phyloP scores from a whole-genome alignment of 2,329 filamentous ascomycete genomes.

The Alternaria infectoria region DNA sequence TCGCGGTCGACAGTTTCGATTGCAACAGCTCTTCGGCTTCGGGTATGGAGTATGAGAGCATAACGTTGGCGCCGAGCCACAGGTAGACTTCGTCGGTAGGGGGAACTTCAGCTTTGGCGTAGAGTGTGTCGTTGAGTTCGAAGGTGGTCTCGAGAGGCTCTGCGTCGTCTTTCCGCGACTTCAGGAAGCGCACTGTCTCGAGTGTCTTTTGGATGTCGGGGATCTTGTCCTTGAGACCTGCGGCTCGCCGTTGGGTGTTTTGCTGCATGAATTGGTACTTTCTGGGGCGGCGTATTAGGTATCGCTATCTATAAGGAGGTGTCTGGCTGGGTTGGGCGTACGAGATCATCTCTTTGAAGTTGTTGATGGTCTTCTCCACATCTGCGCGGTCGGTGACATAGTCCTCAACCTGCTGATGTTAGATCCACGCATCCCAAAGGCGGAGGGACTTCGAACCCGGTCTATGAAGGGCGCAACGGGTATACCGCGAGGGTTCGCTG shows the following conservation, averaged over 20 bases:
- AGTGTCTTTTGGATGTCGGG: conserved; percentile 96
- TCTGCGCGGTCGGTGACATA: conserved; percentile 80
- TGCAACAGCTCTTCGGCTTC: conserved; percentile 82
- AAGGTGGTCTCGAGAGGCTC: conserved; percentile 90
- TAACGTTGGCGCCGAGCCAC: conserved; percentile 98
- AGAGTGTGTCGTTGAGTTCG: conserved; percentile 95
- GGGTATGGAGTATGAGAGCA: conserved; percentile 90
- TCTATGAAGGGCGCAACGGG: conserved; percentile 17
- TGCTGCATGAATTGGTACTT: conserved; percentile 99
- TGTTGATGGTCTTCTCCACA: conserved; percentile 80
- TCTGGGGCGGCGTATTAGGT: conserved; percentile 55
- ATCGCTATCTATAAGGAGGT: background rate
- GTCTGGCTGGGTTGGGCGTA: conserved; percentile 50
- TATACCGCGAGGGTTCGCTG: conserved; percentile 13
- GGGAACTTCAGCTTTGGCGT: conserved; percentile 82
- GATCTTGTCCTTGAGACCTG: conserved; percentile 89
- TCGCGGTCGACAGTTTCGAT: conserved; percentile 79
- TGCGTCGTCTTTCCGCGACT: conserved; percentile 70
- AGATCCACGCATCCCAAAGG: background rate
- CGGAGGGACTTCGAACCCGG: background rate
- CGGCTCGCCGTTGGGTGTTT: conserved; percentile 83
- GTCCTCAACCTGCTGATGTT: conserved; percentile 68
- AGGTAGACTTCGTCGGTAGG: conserved; percentile 91
- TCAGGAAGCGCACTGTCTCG: conserved; percentile 86
- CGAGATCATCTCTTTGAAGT: conserved; percentile 94